These are phyloP conservation scores for Lactifluus subvellereus DNA, from an alignment of 768 basidiomycete species.

Conservation along the genomic window DNA sequence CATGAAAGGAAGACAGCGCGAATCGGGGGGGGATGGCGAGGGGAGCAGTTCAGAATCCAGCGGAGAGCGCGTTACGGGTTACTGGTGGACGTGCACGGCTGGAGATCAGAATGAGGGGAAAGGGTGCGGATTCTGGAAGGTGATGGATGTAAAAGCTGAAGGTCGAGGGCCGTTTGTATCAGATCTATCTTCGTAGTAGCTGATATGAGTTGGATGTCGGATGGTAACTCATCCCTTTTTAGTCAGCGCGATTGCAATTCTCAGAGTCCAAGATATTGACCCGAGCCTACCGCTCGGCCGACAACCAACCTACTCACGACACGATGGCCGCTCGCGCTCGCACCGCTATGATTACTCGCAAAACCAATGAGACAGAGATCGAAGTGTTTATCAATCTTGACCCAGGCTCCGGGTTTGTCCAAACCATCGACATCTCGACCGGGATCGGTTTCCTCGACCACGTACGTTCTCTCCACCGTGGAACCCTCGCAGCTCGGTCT, in stretches of 20 bases:
- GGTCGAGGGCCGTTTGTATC: slow-evolving; percentile 48
- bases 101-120: slow-evolving; percentile 82
- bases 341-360: slow-evolving; percentile 67
- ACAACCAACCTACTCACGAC: background rate
- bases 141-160: slow-evolving; percentile 64
- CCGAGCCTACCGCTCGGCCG: background rate
- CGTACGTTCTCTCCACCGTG: slow-evolving; percentile 41
- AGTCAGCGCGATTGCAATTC: background rate
- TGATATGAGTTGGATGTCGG: no score
- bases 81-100: slow-evolving; percentile 81
- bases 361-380: slow-evolving; percentile 89
- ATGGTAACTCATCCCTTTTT: background rate
- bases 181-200: slow-evolving; percentile 17
- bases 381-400: slow-evolving; percentile 81
- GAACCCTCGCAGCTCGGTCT: background rate
- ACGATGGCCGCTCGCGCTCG: slow-evolving; percentile 39
- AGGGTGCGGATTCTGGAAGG: slow-evolving; percentile 69
- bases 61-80: slow-evolving; percentile 40
- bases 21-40: slow-evolving; percentile 5
- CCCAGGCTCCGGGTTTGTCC: slow-evolving; percentile 55
- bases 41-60: slow-evolving; percentile 9
- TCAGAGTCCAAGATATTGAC: no score
- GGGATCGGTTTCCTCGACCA: slow-evolving; percentile 99
- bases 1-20: slow-evolving; percentile 60
- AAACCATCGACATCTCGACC: slow-evolving; percentile 80